Conservation (phyloP, 2,329 filamentous ascomycete genomes). For the Basipetospora sp. region DNA sequence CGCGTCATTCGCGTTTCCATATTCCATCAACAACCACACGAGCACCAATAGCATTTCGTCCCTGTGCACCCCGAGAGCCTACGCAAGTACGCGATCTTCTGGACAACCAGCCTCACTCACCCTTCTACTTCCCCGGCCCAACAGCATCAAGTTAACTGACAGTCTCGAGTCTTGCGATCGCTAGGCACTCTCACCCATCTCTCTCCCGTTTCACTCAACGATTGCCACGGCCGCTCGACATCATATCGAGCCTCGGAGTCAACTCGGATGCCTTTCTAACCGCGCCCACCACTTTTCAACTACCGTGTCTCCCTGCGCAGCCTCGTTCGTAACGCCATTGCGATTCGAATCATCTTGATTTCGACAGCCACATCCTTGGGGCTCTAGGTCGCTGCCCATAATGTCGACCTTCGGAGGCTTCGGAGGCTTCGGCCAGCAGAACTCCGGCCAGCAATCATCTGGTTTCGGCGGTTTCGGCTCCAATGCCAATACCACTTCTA, state of each 20-base stretch:
- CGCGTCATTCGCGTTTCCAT: too few species aligned
- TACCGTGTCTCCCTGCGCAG: background rate
- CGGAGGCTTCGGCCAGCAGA: conserved; percentile 33
- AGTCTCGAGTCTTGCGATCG: too few species aligned
- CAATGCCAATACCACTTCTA: conserved; percentile 19
- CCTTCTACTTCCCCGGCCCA: too few species aligned
- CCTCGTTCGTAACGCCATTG: background rate
- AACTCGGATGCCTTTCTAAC: background rate
- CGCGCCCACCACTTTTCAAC: background rate
- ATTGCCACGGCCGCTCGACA: too few species aligned
- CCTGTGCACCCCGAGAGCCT: too few species aligned
- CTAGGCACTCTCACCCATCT: background rate
- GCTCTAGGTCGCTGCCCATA: conserved; percentile 5
- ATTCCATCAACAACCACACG: too few species aligned
- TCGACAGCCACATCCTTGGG: background rate
- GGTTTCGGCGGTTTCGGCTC: conserved; percentile 46
- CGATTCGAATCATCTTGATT: background rate
- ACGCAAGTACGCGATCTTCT: too few species aligned
- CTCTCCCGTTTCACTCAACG: too few species aligned
- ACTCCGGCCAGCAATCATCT: conserved; percentile 25
- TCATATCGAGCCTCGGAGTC: too few species aligned
- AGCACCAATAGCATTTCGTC: too few species aligned
- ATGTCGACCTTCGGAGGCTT: conserved; percentile 44
- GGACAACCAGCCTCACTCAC: too few species aligned
- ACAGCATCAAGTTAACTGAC: too few species aligned